phyloP scores from a whole-genome alignment of 192 early-diverging fungal species.

The Backusella liffmaniae region DNA sequence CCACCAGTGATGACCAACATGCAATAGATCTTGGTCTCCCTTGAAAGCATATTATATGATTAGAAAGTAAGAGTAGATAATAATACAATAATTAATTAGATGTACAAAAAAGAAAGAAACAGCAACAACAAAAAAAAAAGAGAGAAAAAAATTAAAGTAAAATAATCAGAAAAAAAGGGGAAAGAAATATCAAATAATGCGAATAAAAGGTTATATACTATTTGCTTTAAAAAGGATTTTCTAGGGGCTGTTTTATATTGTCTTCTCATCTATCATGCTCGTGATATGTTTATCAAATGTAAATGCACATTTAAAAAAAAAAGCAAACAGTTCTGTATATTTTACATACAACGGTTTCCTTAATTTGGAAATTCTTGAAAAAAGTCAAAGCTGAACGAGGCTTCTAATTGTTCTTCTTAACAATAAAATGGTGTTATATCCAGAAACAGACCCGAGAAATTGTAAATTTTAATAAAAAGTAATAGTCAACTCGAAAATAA shows the following conservation, averaged over 20 bases:
- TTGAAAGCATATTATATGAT: not conserved
- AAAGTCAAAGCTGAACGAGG: not conserved
- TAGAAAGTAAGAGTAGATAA: not conserved
- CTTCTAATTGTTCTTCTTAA: not conserved
- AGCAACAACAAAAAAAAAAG: not conserved
- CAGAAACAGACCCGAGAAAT: not conserved
- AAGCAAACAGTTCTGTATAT: not conserved
- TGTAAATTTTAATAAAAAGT: not conserved
- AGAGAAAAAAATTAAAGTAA: not conserved
- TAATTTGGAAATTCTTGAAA: not conserved
- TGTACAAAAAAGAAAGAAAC: slow-evolving; percentile 3
- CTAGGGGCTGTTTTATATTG: not conserved
- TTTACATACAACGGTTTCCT: not conserved
- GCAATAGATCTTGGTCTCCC: not conserved
- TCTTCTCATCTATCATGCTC: not conserved
- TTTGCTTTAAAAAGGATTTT: not conserved
- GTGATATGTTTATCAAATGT: not conserved
- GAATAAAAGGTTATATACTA: not conserved
- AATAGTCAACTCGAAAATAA: not conserved
- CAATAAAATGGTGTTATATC: not conserved
- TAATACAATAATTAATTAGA: not conserved
- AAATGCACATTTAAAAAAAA: not conserved
- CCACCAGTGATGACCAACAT: slow-evolving; percentile 58
- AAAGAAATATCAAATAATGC: not conserved
- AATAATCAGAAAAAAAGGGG: not conserved